Base-by-base conservation (phyloP, 2,329 filamentous ascomycete genomes). In the Endoconidiophora laricicola region DNA sequence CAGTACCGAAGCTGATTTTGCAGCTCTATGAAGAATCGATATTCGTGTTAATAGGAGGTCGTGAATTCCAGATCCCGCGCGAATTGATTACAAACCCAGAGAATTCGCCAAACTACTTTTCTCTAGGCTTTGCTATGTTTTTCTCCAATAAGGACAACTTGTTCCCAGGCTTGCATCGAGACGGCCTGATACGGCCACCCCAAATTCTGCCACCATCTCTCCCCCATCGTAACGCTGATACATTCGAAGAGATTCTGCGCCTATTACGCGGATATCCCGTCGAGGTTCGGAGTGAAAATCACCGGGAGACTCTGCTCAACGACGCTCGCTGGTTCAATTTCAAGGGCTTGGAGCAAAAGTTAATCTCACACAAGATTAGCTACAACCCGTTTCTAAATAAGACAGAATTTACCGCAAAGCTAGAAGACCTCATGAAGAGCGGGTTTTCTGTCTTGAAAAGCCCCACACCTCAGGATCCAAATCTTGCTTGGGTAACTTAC, bases 71-170 rank as follows among this genome's bases (percentile, higher is more conserved):
- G 61, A 88, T 96, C 56, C 84, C 88, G 2, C 83, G 87, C 55
- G 85, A 94, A 58, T 72, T 94, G 54, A 94, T 96, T 64, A 81
- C 76, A 26, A 75, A 77, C 36, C 86, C 87, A 1, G 90, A 88
- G 23, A 88, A 96, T 65, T 81, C 79, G n/a, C 88, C 88, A 10
- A 96, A 96, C 63, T 96, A 87, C 71, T 96, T 96, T 69, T 83
- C 86, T 0, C 74, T 95, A 3, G 88, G 88, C 53, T 94, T 94
- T 60, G 82, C 80, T 37, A 76, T 86, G 58, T 93, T 94, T 71
- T 94, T 94, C 67, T 81, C 80, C 14, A 79, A 78, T 2, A 84
- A 84, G 0, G 72, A 76, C 12, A 82, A 94, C 58, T 74, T 87
- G 4, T 95, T 94, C 57, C 90, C 90, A 0, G 90, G 88, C 1